Evolutionary conservation across 495 filamentous ascomycete species (phyloP).

Genomic region (Neurospora sp.): DNA sequence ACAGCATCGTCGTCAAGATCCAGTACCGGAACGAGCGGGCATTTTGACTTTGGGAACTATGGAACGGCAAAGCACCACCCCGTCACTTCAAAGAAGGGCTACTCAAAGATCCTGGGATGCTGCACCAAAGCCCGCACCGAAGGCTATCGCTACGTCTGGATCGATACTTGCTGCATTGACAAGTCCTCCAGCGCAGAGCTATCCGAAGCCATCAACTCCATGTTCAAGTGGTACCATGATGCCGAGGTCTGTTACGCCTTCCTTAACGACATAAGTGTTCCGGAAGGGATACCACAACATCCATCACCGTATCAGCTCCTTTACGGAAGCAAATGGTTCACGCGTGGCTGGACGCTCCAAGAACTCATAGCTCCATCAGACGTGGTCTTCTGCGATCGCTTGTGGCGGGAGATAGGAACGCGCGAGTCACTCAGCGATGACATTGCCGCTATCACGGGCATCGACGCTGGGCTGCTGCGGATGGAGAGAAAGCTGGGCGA

Average conservation of each 20-base stretch:
- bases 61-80: not conserved
- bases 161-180: constrained; percentile 35
- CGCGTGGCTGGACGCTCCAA: constrained; percentile 33
- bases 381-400: constrained; percentile 20
- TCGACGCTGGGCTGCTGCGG: constrained; percentile 8
- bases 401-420: constrained; percentile 19
- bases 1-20: not conserved
- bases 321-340: constrained; percentile 22
- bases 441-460: constrained; percentile 17
- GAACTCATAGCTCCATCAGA: constrained; percentile 27
- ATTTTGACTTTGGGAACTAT: not conserved
- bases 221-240: constrained; percentile 17
- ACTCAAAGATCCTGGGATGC: constrained; percentile 3
- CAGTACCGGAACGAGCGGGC: not conserved
- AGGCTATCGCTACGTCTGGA: constrained; percentile 25
- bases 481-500: not conserved
- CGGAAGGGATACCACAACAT: not conserved
- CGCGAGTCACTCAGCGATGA: constrained; percentile 2
- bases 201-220: constrained; percentile 12
- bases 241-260: constrained; percentile 25
- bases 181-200: constrained; percentile 24
- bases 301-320: not conserved
- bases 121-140: constrained; percentile 1
- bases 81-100: constrained; percentile 1
- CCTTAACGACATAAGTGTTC: constrained; percentile 15